phyloP scores from a whole-genome alignment of 1,139 yeast genomes.

The Debaryomyces singareniensis region DNA sequence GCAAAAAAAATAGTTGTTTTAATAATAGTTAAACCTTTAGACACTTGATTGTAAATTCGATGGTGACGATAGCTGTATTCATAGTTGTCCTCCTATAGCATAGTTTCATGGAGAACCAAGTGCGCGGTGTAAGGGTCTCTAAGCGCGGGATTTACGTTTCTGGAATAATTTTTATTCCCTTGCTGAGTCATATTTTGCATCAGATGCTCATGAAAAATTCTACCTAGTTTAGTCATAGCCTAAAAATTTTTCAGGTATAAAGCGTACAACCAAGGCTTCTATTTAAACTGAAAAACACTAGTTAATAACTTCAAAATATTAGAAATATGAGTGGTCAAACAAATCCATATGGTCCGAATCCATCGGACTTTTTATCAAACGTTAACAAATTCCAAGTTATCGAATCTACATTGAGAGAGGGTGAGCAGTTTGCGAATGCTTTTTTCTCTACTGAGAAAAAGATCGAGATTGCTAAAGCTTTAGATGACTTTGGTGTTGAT shows the following conservation, averaged over 20 bases:
- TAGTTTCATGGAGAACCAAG: too few relatives aligned
- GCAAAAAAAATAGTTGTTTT: too few relatives aligned
- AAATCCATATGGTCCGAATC: slow-evolving; percentile 95
- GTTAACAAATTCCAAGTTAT: slow-evolving; percentile 86
- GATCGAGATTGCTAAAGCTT: slow-evolving; percentile 94
- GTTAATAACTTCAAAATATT: slow-evolving; percentile 7
- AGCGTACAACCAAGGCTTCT: too few relatives aligned
- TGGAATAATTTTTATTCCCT: too few relatives aligned
- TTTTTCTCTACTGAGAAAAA: slow-evolving; percentile 93
- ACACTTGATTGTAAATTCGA: too few relatives aligned
- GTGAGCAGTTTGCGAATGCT: slow-evolving; percentile 98
- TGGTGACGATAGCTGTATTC: too few relatives aligned
- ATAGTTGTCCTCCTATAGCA: too few relatives aligned
- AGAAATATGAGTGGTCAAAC: slow-evolving; percentile 10
- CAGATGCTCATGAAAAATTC: neutral
- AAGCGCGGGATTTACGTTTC: too few relatives aligned
- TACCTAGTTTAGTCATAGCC: neutral
- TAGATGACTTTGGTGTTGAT: slow-evolving; percentile 97
- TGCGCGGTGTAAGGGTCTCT: too few relatives aligned
- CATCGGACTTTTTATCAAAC: slow-evolving; percentile 85
- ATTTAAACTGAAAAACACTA: too few relatives aligned
- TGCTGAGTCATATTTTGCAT: neutral
- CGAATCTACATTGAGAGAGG: slow-evolving; percentile 95
- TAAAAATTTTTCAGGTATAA: neutral
- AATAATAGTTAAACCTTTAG: too few relatives aligned